These are phyloP conservation scores for Torrubiella hemipterigena DNA, from an alignment of 2,329 filamentous ascomycete species.

Conservation along the genomic window DNA sequence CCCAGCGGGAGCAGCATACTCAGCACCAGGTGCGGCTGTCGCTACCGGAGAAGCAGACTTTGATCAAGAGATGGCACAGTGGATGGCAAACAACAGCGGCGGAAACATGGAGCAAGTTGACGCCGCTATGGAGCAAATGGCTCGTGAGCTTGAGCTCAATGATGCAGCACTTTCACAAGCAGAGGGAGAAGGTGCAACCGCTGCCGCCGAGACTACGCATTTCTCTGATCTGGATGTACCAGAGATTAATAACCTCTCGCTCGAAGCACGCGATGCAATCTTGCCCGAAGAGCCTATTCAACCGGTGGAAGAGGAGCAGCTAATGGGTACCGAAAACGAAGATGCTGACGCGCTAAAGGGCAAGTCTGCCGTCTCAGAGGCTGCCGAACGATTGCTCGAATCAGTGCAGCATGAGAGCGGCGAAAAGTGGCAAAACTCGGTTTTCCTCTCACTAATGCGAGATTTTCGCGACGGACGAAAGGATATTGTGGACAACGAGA, in stretches of 20 bases:
- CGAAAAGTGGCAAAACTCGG: constrained; percentile 34
- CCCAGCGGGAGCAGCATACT: constrained; percentile 13
- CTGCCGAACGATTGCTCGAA: constrained; percentile 28
- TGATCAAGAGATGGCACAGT: constrained; percentile 26
- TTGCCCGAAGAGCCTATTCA: constrained; percentile 8
- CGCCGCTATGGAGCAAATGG: constrained; percentile 30
- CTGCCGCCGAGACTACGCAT: constrained; percentile 3
- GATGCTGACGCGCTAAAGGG: constrained; percentile 8
- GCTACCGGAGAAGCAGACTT: constrained; percentile 20
- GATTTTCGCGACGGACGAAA: constrained; percentile 32
- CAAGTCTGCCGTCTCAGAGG: constrained; percentile 27
- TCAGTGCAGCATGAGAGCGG: constrained; percentile 30
- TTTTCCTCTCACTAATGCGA: constrained; percentile 31
- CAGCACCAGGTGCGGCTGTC: constrained; percentile 11
- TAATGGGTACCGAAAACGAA: constrained; percentile 4
- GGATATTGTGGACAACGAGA: constrained; percentile 28
- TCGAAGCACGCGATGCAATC: constrained; percentile 7
- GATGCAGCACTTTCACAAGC: constrained; percentile 16
- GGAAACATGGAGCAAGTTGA: constrained; percentile 25
- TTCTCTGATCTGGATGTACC: constrained; percentile 18
- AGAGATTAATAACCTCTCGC: constrained; percentile 20
- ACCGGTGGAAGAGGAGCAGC: constrained; percentile 8
- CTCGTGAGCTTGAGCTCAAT: constrained; percentile 25
- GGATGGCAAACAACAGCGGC: constrained; percentile 24
- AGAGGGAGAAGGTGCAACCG: constrained; percentile 2